Percentiles rank a stretch among this genome's conserved stretches.
Conservation (phyloP, 768 basidiomycete genomes). For the Mrakia blollopis region DNA sequence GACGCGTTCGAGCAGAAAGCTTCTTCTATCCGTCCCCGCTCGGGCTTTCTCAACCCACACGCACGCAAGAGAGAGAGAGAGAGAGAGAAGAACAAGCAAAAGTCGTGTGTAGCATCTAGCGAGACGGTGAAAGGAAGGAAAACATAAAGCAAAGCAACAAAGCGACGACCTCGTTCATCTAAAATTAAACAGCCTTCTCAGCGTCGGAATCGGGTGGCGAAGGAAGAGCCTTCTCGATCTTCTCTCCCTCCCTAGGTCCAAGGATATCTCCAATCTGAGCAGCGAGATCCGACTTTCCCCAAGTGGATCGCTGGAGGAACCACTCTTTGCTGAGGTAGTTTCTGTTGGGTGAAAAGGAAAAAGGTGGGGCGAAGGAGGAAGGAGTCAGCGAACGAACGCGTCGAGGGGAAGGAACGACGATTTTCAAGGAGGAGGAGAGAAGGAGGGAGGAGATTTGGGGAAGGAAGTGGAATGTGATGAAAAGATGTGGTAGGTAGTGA, state of each 20-base stretch:
- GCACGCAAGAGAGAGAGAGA: too few relatives aligned
- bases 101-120: too few relatives aligned
- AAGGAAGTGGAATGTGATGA: too few relatives aligned
- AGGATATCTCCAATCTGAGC: background rate
- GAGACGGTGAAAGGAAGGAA: background rate
- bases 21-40: too few relatives aligned
- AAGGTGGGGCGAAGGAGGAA: background rate
- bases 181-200: background rate
- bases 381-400: background rate
- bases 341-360: too few relatives aligned
- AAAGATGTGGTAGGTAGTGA: too few relatives aligned
- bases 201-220: background rate
- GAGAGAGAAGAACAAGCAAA: too few relatives aligned
- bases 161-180: background rate
- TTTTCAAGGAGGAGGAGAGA: background rate
- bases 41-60: too few relatives aligned
- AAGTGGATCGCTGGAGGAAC: slow-evolving; percentile 7
- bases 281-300: slow-evolving; percentile 4
- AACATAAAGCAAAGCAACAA: background rate
- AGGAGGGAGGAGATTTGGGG: background rate
- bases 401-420: background rate
- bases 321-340: slow-evolving; percentile 12
- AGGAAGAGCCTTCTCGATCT: slow-evolving; percentile 6
- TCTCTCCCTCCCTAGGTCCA: background rate
- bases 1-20: too few relatives aligned